These are phyloP conservation scores for Polychaeton citri DNA, from an alignment of 2,329 filamentous ascomycete species.

Conservation along the genomic window DNA sequence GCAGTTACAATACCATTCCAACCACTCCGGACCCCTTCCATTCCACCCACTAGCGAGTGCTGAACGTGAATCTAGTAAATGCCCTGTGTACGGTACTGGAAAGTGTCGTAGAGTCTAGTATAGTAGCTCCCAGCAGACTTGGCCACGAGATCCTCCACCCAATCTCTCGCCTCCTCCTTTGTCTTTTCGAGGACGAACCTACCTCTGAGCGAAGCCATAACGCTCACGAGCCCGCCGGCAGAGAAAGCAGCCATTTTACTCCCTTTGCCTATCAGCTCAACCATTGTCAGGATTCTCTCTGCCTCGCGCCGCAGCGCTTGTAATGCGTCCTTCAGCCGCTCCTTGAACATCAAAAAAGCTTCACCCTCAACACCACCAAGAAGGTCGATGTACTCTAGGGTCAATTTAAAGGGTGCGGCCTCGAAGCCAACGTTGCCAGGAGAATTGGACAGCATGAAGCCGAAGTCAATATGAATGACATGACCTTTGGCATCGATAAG, in stretches of 20 bases:
- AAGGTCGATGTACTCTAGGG: constrained; percentile 75
- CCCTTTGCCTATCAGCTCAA: constrained; percentile 71
- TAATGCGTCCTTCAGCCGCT: constrained; percentile 69
- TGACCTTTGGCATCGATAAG: constrained; percentile 76
- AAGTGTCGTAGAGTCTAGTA: constrained; percentile 61
- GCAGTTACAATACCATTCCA: background rate
- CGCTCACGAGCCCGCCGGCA: constrained; percentile 56
- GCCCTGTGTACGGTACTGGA: constrained; percentile 77
- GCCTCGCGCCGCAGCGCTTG: constrained; percentile 67
- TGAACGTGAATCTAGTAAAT: constrained; percentile 76
- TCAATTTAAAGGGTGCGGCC: constrained; percentile 75
- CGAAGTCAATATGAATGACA: constrained; percentile 81
- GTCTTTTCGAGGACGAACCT: constrained; percentile 73
- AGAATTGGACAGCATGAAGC: constrained; percentile 80
- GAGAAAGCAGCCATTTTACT: constrained; percentile 72
- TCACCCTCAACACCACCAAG: constrained; percentile 58
- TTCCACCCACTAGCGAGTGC: background rate
- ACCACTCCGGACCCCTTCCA: background rate
- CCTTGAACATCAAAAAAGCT: constrained; percentile 64
- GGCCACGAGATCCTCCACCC: constrained; percentile 67
- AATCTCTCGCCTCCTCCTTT: constrained; percentile 66
- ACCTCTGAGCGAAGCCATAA: constrained; percentile 55
- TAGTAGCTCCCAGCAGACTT: constrained; percentile 82
- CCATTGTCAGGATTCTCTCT: constrained; percentile 67
- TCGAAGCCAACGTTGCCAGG: constrained; percentile 76